Evolutionary conservation across 805 yeast species (phyloP), one percentile per base, ranked within the genome.

Genomic region (Jamesozyma rosinii): DNA sequence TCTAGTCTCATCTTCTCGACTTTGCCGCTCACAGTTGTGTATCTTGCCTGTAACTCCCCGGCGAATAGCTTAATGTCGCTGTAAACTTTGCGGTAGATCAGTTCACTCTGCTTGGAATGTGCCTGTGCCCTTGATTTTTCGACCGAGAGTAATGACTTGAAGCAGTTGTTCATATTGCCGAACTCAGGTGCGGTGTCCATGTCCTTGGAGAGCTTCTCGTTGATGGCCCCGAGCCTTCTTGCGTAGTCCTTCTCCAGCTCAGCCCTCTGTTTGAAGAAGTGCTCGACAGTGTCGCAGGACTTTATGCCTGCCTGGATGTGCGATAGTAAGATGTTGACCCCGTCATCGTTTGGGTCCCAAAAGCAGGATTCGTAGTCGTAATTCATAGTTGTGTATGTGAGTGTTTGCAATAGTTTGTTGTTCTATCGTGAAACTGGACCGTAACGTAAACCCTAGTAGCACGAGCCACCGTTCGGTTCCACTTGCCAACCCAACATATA

Each of bases 311-410:
- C 43, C 1, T 57, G 47, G 1, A 61, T 49, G 37, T 62, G 66
- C 21, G 50, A 47, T 27, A 61, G 45, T 20, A 62, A 42, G 10
- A 59, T 46, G 36, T 50, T 52, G 21, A 55, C 62, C 13, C 65
- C 66, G 5, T 55, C 53, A 37, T 61, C 64, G 24, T 57, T 50
- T 22, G 61, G 61, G 45, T 62, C 66, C 65, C 66, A 62, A 37
- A 62, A 62, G 41, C 64, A 59, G 15, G 55, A 48, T 43, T 55
- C 54, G 40, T 48, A 62, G 41, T 55, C 57, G 43, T 57, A 62
- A 29, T 31, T 31, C 15, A 31, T n/a, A 6, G 9, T 10, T 24
- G 29, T 24, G 11, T 24, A 8, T 24, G 11, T 24, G 29, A 8
- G 11, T 31, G 9, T 31, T 31, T 15, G n/a, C 6, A n/a, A n/a